These are phyloP conservation scores for Cyclaneusma minus DNA, from an alignment of 2,329 filamentous ascomycete genomes.

Conservation along the genomic window DNA sequence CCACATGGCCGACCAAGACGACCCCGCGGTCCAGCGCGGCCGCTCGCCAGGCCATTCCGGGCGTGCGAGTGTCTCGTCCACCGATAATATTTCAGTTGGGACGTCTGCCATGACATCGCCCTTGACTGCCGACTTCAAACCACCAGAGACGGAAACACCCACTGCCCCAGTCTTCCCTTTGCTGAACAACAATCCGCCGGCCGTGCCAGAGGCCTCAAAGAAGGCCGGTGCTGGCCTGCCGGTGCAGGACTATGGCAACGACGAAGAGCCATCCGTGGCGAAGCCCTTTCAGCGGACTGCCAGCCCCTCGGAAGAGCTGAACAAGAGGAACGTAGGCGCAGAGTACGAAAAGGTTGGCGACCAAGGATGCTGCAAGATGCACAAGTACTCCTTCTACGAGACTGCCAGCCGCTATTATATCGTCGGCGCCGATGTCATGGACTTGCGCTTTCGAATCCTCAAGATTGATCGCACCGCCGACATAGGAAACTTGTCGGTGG, in stretches of 20 bases:
- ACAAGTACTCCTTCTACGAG: constrained; percentile 96
- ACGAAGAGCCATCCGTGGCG: constrained; percentile 41
- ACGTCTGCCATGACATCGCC: constrained; percentile 20
- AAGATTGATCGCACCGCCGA: constrained; percentile 88
- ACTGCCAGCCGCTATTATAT: constrained; percentile 89
- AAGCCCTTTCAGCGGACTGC: constrained; percentile 39
- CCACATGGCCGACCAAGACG: constrained; percentile 18
- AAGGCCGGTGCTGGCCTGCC: constrained; percentile 4
- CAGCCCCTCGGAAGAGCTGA: constrained; percentile 24
- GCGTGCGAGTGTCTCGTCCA: constrained; percentile 10
- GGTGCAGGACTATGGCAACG: constrained; percentile 28
- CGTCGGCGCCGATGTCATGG: constrained; percentile 80
- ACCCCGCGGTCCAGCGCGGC: constrained; percentile 8
- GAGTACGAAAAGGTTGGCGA: constrained; percentile 20
- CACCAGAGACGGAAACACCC: constrained; percentile 8
- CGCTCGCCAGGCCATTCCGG: constrained; percentile 13
- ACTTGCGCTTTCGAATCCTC: constrained; percentile 76
- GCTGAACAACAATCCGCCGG: constrained; percentile 11
- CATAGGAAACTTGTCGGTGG: constrained; percentile 62
- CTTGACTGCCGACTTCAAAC: constrained; percentile 13
- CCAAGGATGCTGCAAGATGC: constrained; percentile 50
- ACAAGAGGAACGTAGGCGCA: constrained; percentile 15
- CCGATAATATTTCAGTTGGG: constrained; percentile 11
- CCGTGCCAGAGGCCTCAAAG: constrained; percentile 7
- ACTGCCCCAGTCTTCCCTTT: constrained; percentile 14